A percentile compares a stretch with the other conserved stretches of the same genome.
These are phyloP conservation scores for Apiospora marii DNA, from an alignment of 2,329 filamentous ascomycete genomes.

Conservation along the genomic window DNA sequence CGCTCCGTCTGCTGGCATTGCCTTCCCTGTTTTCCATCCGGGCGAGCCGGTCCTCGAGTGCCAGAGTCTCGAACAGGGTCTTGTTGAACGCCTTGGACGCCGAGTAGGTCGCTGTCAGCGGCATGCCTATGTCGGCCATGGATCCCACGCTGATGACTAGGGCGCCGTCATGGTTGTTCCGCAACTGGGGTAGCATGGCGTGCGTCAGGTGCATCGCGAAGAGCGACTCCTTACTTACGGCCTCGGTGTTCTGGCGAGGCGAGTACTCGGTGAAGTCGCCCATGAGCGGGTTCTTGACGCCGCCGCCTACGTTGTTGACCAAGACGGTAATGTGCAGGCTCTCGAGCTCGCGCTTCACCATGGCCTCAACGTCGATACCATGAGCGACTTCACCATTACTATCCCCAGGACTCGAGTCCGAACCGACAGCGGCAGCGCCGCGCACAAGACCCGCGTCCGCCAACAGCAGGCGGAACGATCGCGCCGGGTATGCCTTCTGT, in stretches of 20 bases:
- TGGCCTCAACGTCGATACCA: neutral
- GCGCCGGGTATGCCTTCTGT: slow-evolving; percentile 21
- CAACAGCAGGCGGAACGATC: neutral
- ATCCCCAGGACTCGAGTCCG: too few species aligned
- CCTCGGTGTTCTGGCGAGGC: neutral
- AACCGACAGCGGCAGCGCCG: neutral
- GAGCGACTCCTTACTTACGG: neutral
- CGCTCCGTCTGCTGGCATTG: neutral
- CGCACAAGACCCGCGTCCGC: neutral
- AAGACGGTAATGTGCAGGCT: neutral
- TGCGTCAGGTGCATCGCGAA: slow-evolving; percentile 10
- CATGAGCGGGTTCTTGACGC: neutral
- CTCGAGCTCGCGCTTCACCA: neutral
- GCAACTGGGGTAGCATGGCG: neutral
- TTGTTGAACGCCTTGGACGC: neutral
- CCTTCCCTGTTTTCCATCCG: too few species aligned
- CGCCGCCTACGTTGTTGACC: neutral
- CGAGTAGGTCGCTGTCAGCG: neutral
- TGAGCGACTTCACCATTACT: neutral
- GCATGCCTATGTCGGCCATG: neutral
- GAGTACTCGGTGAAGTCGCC: neutral
- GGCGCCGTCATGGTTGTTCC: neutral
- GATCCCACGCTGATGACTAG: neutral
- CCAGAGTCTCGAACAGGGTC: neutral
- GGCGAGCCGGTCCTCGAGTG: neutral